Percentiles rank a stretch among this genome's conserved stretches.
Evolutionary conservation across 225 moss, liverwort and hornwort genomes (phyloP).

Genomic region (Sphagnum tenellum): DNA sequence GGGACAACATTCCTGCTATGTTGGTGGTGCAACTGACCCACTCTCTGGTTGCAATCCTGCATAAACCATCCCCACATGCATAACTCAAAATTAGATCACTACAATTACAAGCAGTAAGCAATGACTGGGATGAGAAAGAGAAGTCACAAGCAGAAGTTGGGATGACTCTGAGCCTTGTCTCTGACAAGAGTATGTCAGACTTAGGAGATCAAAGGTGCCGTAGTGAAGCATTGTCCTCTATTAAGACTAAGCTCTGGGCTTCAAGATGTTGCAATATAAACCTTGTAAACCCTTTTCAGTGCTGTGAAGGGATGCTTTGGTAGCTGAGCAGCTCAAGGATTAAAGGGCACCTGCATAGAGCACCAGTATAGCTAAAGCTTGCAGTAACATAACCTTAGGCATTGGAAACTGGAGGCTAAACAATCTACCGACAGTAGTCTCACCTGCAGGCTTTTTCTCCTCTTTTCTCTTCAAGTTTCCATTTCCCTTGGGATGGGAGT

Average conservation of each 20-base stretch:
- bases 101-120: not conserved
- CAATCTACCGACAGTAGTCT: not conserved
- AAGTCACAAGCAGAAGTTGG: not conserved
- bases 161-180: not conserved
- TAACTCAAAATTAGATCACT: not conserved
- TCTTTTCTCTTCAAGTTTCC: constrained; percentile 22
- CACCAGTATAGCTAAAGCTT: not conserved
- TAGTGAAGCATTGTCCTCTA: not conserved
- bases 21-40: constrained; percentile 29
- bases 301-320: too few species aligned
- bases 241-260: not conserved
- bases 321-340: not conserved
- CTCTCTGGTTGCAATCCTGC: constrained; percentile 31
- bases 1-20: constrained; percentile 19
- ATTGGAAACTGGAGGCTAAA: not conserved
- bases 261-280: too few species aligned
- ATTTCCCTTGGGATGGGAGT: constrained; percentile 26
- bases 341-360: not conserved
- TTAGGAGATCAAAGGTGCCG: not conserved
- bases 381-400: too few species aligned
- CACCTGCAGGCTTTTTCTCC: constrained; percentile 32
- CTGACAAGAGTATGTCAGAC: not conserved
- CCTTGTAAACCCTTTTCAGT: too few species aligned
- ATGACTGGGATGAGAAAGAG: not conserved
- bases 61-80: constrained; percentile 5